Base-by-base conservation (phyloP, 2,329 filamentous ascomycete genomes). In the Aaosphaeria arxii region DNA sequence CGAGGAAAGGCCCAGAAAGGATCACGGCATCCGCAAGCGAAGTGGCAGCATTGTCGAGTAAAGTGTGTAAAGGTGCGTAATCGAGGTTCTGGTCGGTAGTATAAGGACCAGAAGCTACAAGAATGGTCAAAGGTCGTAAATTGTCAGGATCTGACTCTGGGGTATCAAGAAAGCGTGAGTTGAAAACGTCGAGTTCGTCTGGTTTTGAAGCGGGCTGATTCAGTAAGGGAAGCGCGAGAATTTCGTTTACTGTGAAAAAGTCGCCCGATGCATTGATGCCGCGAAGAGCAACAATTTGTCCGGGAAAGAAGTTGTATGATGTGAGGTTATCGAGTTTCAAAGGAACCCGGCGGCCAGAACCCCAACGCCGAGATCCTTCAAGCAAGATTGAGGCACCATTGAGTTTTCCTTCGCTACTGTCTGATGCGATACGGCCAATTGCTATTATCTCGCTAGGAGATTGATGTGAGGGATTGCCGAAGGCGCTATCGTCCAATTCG, bases 1-100 rank as follows among this genome's bases (percentile, higher is more conserved):
- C 94, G 56, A 99, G 79, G 67, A 99, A 96, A 0, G 94, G 94
- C 0, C 94, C 94, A 4, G 82, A 77, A 6, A 99, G 77, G 40
- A 97, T 80, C 30, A 99, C 73, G 3, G 83, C 82, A 66, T 99
- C 94, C 7, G 86, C 88, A 54, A 83, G 85, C 24, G 79, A 82
- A 54, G 89, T 84, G 11, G 84, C 84, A 6, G 91, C 91, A 59
- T 86, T 85, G 56, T 81, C 80, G 65, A 92, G 92, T 11, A 99
- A 79, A 30, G 88, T 84, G 61, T 91, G 85, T 1, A 99, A 76
- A 6, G 92, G 88, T 61, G 95, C 88, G 64, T 91, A 99, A 56
- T 91, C 87, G 41, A 99, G 84, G 63, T 95, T 95, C 61, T 92
- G 88, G 58, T 97, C 91, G 3, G 91, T 84, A 0, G 91, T 96